Percentiles rank a stretch among this genome's conserved stretches.
Conservation (phyloP, 306 rosid species). For the Canavalia ensiformis region DNA sequence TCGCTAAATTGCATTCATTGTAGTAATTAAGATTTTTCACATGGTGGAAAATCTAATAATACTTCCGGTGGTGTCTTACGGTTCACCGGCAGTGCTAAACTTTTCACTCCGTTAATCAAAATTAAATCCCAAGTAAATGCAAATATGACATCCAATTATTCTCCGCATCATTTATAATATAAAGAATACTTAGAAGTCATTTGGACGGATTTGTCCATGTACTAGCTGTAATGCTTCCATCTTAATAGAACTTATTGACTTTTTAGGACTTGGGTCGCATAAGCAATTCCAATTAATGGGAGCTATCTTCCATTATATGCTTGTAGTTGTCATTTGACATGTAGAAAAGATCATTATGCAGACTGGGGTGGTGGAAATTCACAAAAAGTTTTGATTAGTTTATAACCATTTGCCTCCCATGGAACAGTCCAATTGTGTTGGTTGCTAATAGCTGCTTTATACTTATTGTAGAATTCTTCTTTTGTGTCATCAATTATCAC, state of each 20-base stretch:
- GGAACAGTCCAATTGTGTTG: neutral
- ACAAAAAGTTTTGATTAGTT: neutral
- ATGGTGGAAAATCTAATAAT: neutral
- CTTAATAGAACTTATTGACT: slow-evolving; percentile 1
- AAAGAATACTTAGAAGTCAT: neutral
- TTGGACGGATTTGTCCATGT: neutral
- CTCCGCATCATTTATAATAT: neutral
- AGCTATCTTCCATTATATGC: slow-evolving; percentile 32
- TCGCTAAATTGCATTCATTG: neutral
- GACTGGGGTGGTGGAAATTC: neutral
- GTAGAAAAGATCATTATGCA: neutral
- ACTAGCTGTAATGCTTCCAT: slow-evolving; percentile 12
- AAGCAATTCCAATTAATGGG: slow-evolving; percentile 18
- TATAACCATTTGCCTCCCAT: slow-evolving; percentile 10
- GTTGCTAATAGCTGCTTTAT: slow-evolving; percentile 41
- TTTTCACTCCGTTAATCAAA: neutral
- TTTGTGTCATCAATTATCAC: slow-evolving; percentile 63
- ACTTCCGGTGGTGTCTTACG: slow-evolving; percentile 7
- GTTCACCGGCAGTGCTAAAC: neutral
- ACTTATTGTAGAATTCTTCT: slow-evolving; percentile 61
- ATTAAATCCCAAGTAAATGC: slow-evolving; percentile 12
- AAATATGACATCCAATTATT: slow-evolving; percentile 23
- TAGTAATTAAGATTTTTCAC: neutral
- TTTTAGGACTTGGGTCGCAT: neutral
- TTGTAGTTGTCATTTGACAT: slow-evolving; percentile 25